Evolutionary conservation across 2,329 filamentous ascomycete species (phyloP).

Genomic region (Graphilbum fragrans): DNA sequence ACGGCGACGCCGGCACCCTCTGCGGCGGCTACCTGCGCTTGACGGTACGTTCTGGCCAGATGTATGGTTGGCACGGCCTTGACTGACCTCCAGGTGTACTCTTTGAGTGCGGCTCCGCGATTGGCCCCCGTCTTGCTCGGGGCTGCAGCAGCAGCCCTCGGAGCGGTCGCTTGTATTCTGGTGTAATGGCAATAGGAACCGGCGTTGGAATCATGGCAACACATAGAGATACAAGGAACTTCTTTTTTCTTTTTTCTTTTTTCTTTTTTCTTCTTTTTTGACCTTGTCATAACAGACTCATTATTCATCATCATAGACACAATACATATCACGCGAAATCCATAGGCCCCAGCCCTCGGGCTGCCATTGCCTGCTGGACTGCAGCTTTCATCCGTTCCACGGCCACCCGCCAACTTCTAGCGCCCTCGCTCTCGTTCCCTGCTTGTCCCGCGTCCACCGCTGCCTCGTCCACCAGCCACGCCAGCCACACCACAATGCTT

Average conservation of each 20-base stretch:
- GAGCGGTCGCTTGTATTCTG: no score
- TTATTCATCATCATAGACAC: background rate
- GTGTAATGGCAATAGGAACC: no score
- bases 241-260: no score
- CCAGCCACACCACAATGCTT: constrained; percentile 69
- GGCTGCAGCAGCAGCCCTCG: no score
- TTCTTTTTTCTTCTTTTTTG: no score
- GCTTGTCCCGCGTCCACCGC: constrained; percentile 12
- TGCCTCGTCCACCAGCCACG: constrained; percentile 40
- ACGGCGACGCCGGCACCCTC: constrained; percentile 35
- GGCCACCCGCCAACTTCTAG: constrained; percentile 30
- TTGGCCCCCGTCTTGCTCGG: no score
- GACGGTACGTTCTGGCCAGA: constrained; percentile 28
- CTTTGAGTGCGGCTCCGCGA: constrained; percentile 3
- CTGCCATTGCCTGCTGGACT: constrained; percentile 41
- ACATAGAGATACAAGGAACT: no score
- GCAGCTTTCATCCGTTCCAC: constrained; percentile 30
- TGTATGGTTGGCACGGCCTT: no score
- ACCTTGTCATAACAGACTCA: no score
- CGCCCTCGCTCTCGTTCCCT: background rate
- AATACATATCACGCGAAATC: constrained; percentile 24
- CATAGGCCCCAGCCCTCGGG: constrained; percentile 44
- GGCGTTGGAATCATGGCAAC: no score
- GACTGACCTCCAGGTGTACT: constrained; percentile 8
- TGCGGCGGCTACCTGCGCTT: constrained; percentile 43